Percentiles rank a stretch among this genome's conserved stretches.
These are phyloP conservation scores for Dendrobium nobile DNA, from an alignment of 106 monocot genomes.

Conservation along the genomic window DNA sequence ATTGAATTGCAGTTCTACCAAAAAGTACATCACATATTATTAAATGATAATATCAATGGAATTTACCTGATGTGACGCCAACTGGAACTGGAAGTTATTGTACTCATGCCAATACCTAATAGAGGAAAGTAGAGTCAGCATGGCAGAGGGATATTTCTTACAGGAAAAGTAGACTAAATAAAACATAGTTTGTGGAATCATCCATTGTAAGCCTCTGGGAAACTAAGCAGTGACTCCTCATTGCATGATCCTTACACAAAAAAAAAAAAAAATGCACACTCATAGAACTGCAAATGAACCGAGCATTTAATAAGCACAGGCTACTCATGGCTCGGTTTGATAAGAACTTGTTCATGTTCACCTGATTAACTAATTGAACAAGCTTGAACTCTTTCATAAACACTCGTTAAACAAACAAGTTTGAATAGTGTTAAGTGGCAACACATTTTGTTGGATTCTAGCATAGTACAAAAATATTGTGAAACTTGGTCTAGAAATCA, in stretches of 20 bases:
- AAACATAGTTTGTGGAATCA: neutral
- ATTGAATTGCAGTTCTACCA: neutral
- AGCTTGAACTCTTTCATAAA: too few species aligned
- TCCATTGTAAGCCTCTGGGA: neutral
- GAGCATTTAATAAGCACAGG: too few species aligned
- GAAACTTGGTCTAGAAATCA: too few species aligned
- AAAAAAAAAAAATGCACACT: neutral
- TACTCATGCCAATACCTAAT: slow-evolving; percentile 94
- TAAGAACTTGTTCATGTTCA: too few species aligned
- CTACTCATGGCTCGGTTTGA: too few species aligned
- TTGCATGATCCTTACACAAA: too few species aligned
- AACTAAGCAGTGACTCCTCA: neutral
- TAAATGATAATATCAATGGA: neutral
- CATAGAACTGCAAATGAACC: too few species aligned
- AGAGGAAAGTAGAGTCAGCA: slow-evolving; percentile 3
- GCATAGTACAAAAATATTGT: too few species aligned
- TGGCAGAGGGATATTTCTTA: neutral
- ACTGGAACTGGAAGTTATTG: slow-evolving; percentile 88
- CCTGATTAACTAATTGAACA: too few species aligned
- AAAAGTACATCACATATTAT: neutral
- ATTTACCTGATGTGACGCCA: slow-evolving; percentile 77
- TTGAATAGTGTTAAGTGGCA: too few species aligned
- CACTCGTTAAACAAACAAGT: too few species aligned
- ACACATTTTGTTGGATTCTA: too few species aligned
- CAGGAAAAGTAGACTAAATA: neutral